Evolutionary conservation across 208 protist genomes (phyloP).

Genomic region (Crithidia sp.): DNA sequence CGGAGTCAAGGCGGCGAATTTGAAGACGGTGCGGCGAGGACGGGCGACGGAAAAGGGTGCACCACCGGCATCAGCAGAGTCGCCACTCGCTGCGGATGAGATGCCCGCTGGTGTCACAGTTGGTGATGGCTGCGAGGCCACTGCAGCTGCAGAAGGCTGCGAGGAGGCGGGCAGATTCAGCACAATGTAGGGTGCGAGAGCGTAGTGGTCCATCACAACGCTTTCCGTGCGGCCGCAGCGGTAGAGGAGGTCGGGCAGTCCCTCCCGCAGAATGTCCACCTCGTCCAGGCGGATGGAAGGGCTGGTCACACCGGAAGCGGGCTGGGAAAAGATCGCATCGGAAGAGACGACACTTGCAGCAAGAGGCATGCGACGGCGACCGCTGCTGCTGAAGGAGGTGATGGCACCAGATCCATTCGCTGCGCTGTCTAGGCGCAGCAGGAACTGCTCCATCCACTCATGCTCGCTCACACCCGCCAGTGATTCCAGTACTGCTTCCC

Average conservation of each 20-base stretch:
- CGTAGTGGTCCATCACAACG: constrained; percentile 64
- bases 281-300: constrained; percentile 30
- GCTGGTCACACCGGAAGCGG: neutral
- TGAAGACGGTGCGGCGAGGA: constrained; percentile 42
- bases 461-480: constrained; percentile 15
- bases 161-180: constrained; percentile 24
- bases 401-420: neutral
- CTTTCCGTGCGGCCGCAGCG: constrained; percentile 54
- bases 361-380: neutral
- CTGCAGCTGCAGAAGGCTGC: too few relatives aligned
- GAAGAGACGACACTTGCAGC: neutral
- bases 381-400: neutral
- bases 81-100: too few relatives aligned
- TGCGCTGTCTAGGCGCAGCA: constrained; percentile 29
- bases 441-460: constrained; percentile 30
- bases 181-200: constrained; percentile 70
- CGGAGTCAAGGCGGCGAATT: constrained; percentile 14
- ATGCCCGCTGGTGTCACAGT: too few relatives aligned
- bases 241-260: constrained; percentile 51
- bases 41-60: neutral
- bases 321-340: neutral
- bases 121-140: too few relatives aligned
- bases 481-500: neutral
- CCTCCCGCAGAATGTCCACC: constrained; percentile 72
- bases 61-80: too few relatives aligned